Conservation (phyloP, 2,329 filamentous ascomycete genomes). For the Daldinia sp. region DNA sequence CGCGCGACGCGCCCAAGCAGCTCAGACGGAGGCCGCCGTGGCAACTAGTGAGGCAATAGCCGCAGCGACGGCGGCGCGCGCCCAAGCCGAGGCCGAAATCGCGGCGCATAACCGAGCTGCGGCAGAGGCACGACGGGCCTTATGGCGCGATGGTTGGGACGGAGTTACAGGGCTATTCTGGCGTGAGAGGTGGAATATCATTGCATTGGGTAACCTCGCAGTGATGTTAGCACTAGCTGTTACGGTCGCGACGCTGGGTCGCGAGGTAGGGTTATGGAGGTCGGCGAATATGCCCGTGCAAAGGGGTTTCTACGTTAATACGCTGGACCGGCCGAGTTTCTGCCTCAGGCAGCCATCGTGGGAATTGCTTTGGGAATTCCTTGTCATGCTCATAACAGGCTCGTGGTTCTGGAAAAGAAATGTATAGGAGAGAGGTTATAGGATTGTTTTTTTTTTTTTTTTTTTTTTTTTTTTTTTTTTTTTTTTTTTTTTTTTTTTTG, state of each 20-base stretch:
- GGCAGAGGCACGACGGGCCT: neutral
- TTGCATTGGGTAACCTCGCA: neutral
- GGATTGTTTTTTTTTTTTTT: no score
- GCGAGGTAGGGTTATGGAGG: constrained; percentile 35
- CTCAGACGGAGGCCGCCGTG: neutral
- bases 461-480: no score
- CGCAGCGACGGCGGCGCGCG: neutral
- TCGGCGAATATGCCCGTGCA: constrained; percentile 33
- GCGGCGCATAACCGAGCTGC: neutral
- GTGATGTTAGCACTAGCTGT: constrained; percentile 20
- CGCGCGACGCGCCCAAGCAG: neutral
- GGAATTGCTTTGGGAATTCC: constrained; percentile 40
- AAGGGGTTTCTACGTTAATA: constrained; percentile 36
- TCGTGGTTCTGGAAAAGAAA: neutral
- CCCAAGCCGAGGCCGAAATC: neutral
- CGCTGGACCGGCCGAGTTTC: neutral
- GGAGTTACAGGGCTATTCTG: neutral
- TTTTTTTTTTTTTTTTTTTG: no score
- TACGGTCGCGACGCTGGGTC: constrained; percentile 34
- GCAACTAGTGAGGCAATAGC: neutral
- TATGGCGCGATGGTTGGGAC: neutral
- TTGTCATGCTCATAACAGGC: neutral
- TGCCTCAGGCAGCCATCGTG: constrained; percentile 34
- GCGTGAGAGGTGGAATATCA: neutral
- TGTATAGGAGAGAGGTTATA: no score